A percentile compares a stretch with the other conserved stretches of the same genome.
Conservation (phyloP, 495 filamentous ascomycete genomes). For the Barbatosphaeria neglecta region DNA sequence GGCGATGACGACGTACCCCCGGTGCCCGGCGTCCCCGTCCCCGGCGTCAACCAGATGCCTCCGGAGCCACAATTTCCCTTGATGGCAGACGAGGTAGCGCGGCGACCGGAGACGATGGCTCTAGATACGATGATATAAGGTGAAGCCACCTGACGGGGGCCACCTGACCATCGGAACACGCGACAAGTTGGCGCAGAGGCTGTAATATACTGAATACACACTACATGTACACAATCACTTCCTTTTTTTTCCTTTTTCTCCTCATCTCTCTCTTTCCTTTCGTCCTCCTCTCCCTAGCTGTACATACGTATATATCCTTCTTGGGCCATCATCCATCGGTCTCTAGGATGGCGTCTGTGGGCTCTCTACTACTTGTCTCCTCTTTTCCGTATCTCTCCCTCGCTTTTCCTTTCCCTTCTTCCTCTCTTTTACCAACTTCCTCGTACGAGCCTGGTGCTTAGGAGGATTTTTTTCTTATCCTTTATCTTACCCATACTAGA, state of each 20-base stretch:
- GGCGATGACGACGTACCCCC: conserved; percentile 11
- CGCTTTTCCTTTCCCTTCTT: neutral
- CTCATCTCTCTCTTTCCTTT: too few species aligned
- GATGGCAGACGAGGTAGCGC: conserved; percentile 24
- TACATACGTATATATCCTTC: neutral
- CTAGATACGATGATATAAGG: neutral
- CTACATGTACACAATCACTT: neutral
- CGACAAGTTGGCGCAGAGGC: too few species aligned
- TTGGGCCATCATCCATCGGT: too few species aligned
- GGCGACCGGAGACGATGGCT: conserved; percentile 9
- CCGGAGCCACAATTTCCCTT: conserved; percentile 17
- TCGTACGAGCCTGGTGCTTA: neutral
- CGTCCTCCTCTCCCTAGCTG: neutral
- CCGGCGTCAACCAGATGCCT: conserved; percentile 20
- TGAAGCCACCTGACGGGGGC: neutral
- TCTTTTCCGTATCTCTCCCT: neutral
- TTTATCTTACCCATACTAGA: neutral
- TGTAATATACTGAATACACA: neutral
- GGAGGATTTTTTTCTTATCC: neutral
- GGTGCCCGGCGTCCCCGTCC: conserved; percentile 13
- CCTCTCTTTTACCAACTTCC: neutral
- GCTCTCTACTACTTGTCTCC: neutral
- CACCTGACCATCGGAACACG: too few species aligned
- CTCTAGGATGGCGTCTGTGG: neutral
- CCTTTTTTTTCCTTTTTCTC: neutral